Evolutionary conservation across 2,329 filamentous ascomycete species (phyloP), one percentile per base, ranked within the genome.

Genomic region (Penicillium hordei): DNA sequence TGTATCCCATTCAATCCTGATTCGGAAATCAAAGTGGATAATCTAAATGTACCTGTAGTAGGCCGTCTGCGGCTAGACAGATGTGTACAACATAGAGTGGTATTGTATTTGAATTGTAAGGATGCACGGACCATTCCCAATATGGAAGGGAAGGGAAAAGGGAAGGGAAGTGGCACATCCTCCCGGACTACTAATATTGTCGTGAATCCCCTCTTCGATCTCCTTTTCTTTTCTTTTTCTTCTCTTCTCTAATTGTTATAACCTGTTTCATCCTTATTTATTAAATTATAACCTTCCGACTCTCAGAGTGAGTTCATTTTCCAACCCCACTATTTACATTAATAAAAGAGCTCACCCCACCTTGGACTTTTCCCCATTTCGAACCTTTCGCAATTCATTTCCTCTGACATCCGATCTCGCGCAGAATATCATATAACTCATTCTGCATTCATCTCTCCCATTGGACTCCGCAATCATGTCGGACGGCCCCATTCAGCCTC

Each of bases 381-480:
- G 51, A 21, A 17, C 10, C 4, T 23, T 19, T 29, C 31, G 42
- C 42, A 53, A 39, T 38, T 39, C 21, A 27, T 46, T 36, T 46
- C 23, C 40, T 21, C 51, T 53, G 5, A 48, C 48, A 36, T 42
- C 8, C 3, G 13, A 38, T 29, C 42, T 40, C n/a, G 19, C 21
- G 12, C 38, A 25, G 53, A 9, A 19, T 9, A 27, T 48, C 46
- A 38, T 48, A 48, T 25, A 38, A 42, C 40, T 17, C 23, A 42
- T 23, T 54, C 36, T 21, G 25, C 21, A 38, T 52, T 34, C 12
- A 29, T 48, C 12, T 54, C 8, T 25, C 8, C 8, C 21, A 52
- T 45, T 39, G 60, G 59, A 53, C 36, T 46, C 55, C 50, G 31
- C 59, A 61, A 68, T 57, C 53, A 78, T 78, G 76, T 72, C 76